phyloP scores from a whole-genome alignment of 352 stramenopile genomes.

The Phytophthora cryptogea region DNA sequence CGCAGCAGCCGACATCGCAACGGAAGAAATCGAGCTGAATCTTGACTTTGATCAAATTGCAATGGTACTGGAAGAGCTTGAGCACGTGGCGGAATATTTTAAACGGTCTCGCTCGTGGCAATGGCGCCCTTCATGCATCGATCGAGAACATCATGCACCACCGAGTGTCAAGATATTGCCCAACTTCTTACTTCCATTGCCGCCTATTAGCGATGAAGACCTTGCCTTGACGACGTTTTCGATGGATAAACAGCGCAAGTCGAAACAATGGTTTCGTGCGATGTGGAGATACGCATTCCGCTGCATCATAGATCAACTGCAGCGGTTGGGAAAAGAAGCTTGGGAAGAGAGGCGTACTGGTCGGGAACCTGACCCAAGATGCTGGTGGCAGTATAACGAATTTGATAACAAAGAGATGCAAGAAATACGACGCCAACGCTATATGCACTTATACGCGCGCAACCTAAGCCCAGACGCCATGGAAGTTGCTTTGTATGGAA shows the following conservation, averaged over 20 bases:
- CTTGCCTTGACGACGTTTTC: constrained; percentile 18
- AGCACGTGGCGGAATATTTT: constrained; percentile 42
- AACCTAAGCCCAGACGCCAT: constrained; percentile 48
- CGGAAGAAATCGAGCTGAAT: constrained; percentile 58
- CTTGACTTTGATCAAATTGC: constrained; percentile 62
- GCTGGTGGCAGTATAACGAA: constrained; percentile 24
- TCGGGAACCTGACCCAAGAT: constrained; percentile 7
- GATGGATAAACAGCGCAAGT: constrained; percentile 41
- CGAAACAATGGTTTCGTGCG: constrained; percentile 51
- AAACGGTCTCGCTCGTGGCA: constrained; percentile 36
- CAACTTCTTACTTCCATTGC: constrained; percentile 43
- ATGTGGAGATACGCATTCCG: constrained; percentile 75
- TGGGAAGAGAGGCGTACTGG: neutral
- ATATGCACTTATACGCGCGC: constrained; percentile 65
- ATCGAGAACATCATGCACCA: constrained; percentile 44
- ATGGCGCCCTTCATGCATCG: constrained; percentile 56
- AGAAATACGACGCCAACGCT: constrained; percentile 42
- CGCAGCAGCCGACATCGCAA: constrained; percentile 58
- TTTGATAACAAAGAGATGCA: constrained; percentile 25
- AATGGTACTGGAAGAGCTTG: constrained; percentile 49
- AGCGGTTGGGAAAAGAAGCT: constrained; percentile 16
- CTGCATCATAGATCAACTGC: constrained; percentile 46
- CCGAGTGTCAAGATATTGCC: constrained; percentile 38
- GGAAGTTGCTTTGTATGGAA: constrained; percentile 46
- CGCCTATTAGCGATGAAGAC: constrained; percentile 12